Percentiles rank a stretch among this genome's conserved stretches.
Evolutionary conservation across 139 green algal genomes (phyloP).

Genomic region (Tetratostichococcus sp.): DNA sequence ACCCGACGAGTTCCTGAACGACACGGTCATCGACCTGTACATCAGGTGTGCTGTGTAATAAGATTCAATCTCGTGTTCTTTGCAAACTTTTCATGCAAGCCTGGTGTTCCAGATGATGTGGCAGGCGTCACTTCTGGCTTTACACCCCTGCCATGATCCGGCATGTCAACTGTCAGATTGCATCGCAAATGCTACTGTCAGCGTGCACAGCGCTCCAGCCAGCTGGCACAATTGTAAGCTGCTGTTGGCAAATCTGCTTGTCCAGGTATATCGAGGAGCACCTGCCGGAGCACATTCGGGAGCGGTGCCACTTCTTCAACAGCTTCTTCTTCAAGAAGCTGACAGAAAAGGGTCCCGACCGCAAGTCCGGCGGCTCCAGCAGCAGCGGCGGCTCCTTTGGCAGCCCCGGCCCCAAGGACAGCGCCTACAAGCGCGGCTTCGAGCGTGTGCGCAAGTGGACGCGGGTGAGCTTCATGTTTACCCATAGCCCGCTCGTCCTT

Average conservation of each 20-base stretch:
- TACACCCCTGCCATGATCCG: too few relatives aligned
- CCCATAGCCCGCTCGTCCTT: too few relatives aligned
- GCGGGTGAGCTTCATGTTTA: too few relatives aligned
- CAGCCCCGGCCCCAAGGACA: neutral
- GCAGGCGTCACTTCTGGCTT: too few relatives aligned
- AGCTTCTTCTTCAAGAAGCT: constrained; percentile 96
- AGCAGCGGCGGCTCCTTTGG: neutral
- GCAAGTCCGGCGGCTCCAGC: neutral
- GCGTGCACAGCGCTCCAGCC: too few relatives aligned
- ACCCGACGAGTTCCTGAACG: constrained; percentile 82
- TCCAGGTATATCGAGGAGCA: constrained; percentile 49
- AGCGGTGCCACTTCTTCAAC: constrained; percentile 78
- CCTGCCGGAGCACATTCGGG: constrained; percentile 37
- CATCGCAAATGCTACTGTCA: too few relatives aligned
- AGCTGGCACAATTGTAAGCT: too few relatives aligned
- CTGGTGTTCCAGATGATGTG: too few relatives aligned
- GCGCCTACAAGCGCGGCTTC: constrained; percentile 17
- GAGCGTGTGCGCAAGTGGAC: constrained; percentile 76
- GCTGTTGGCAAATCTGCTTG: too few relatives aligned
- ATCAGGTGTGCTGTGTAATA: constrained; percentile 36
- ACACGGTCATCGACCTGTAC: constrained; percentile 94
- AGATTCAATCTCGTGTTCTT: too few relatives aligned
- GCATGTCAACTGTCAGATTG: too few relatives aligned
- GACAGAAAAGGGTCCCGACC: constrained; percentile 33
- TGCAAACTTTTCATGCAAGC: too few relatives aligned